phyloP scores from a whole-genome alignment of 352 stramenopile genomes.

The Phytophthora sp. region DNA sequence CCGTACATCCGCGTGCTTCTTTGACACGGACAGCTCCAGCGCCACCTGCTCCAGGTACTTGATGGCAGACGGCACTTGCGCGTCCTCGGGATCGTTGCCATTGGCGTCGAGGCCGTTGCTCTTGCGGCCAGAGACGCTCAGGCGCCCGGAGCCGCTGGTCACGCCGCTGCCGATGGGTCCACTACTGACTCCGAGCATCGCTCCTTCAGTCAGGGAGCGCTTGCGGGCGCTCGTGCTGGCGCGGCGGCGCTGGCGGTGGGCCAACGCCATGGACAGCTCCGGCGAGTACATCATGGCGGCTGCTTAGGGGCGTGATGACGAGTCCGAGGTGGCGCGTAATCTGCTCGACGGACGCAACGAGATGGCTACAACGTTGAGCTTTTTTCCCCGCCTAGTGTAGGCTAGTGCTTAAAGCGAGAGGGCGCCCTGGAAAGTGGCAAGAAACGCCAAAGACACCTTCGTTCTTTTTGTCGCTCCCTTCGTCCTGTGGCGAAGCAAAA shows the following conservation, averaged over 20 bases:
- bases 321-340: slow-evolving; percentile 18
- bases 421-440: not conserved
- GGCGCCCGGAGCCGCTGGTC: slow-evolving; percentile 6
- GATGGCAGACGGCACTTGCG: slow-evolving; percentile 46
- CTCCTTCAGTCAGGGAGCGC: slow-evolving; percentile 32
- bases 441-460: not conserved
- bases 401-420: slow-evolving; percentile 5
- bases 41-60: slow-evolving; percentile 62
- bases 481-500: not conserved
- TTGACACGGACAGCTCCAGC: slow-evolving; percentile 51
- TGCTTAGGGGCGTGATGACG: slow-evolving; percentile 4
- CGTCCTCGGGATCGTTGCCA: slow-evolving; percentile 37
- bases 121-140: slow-evolving; percentile 35
- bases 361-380: slow-evolving; percentile 11
- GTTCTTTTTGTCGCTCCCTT: not conserved
- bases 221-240: slow-evolving; percentile 35
- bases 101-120: slow-evolving; percentile 23
- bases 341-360: slow-evolving; percentile 21
- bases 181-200: not conserved
- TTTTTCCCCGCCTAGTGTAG: not conserved
- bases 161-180: slow-evolving; percentile 17
- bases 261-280: slow-evolving; percentile 36
- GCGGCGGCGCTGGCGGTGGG: slow-evolving; percentile 30
- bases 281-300: slow-evolving; percentile 43
- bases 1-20: slow-evolving; percentile 58